Conservation (phyloP, 306 rosid species). For the Morella rubra region DNA sequence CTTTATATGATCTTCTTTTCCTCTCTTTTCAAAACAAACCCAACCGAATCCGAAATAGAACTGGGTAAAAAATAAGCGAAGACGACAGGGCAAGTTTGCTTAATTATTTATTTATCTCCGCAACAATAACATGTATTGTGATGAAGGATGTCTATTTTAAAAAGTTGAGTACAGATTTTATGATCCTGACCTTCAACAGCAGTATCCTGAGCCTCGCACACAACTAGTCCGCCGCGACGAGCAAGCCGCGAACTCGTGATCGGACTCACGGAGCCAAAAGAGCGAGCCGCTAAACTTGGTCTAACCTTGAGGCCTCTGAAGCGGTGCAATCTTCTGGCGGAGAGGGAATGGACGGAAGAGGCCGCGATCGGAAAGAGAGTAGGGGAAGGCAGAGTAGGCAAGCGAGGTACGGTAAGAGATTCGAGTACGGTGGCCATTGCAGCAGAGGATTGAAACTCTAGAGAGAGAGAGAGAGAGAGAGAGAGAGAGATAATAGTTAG, state of each 20-base stretch:
- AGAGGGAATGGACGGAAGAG: conserved; percentile 38
- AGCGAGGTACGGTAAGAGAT: conserved; percentile 53
- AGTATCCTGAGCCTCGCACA: conserved; percentile 75
- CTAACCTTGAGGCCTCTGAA: conserved; percentile 57
- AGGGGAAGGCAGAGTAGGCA: conserved; percentile 36
- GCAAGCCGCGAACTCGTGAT: conserved; percentile 25
- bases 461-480: conserved; percentile 16
- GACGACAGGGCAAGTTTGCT: neutral
- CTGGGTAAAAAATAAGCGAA: neutral
- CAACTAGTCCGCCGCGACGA: conserved; percentile 42
- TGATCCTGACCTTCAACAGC: conserved; percentile 60
- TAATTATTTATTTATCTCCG: too few relatives aligned
- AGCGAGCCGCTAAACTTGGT: conserved; percentile 25
- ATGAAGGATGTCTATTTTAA: too few relatives aligned
- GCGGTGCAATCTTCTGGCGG: conserved; percentile 41
- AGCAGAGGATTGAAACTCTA: conserved; percentile 47
- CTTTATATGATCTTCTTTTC: too few relatives aligned
- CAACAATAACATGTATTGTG: too few relatives aligned
- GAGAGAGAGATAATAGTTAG: neutral
- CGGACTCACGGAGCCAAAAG: conserved; percentile 10
- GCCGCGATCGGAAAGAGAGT: conserved; percentile 37
- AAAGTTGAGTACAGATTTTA: too few relatives aligned
- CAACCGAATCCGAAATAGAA: neutral
- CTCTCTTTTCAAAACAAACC: neutral
- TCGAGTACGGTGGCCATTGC: conserved; percentile 73